Evolutionary conservation across 495 filamentous ascomycete genomes (phyloP).

Genomic region (Sordaria brevicollis): DNA sequence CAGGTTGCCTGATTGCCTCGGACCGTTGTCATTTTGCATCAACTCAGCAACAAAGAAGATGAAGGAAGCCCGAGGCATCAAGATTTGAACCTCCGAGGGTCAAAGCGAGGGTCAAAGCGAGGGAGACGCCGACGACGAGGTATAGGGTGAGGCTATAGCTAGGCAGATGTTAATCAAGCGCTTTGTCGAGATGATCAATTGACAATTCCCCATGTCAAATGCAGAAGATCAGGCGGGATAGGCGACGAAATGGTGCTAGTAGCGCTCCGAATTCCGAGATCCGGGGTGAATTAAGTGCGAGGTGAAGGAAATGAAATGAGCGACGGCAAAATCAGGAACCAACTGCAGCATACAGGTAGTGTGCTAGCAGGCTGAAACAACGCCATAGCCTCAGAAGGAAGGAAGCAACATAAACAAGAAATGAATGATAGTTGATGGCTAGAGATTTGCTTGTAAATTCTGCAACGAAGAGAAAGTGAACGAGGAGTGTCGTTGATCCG

Average conservation of each 20-base stretch:
- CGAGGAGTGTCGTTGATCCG: not conserved
- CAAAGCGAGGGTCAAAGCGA: no score
- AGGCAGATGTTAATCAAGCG: no score
- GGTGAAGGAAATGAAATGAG: not conserved
- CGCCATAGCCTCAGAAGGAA: not conserved
- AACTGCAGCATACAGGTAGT: not conserved
- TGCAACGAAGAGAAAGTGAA: no score
- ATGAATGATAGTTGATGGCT: not conserved
- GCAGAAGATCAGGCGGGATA: not conserved
- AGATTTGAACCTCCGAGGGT: not conserved
- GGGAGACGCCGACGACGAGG: no score
- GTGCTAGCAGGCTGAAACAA: not conserved
- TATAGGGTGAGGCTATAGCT: no score
- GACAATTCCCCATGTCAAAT: not conserved
- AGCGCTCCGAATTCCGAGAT: not conserved
- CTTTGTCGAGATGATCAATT: no score
- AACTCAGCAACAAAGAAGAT: not conserved
- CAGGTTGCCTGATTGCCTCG: not conserved
- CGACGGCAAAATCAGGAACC: not conserved
- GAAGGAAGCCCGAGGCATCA: not conserved
- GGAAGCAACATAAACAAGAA: not conserved
- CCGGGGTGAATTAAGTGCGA: not conserved
- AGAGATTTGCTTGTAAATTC: not conserved
- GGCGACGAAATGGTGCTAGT: not conserved
- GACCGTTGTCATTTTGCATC: not conserved